Conservation (phyloP, 208 protist species). For the Phytomonas sp. region DNA sequence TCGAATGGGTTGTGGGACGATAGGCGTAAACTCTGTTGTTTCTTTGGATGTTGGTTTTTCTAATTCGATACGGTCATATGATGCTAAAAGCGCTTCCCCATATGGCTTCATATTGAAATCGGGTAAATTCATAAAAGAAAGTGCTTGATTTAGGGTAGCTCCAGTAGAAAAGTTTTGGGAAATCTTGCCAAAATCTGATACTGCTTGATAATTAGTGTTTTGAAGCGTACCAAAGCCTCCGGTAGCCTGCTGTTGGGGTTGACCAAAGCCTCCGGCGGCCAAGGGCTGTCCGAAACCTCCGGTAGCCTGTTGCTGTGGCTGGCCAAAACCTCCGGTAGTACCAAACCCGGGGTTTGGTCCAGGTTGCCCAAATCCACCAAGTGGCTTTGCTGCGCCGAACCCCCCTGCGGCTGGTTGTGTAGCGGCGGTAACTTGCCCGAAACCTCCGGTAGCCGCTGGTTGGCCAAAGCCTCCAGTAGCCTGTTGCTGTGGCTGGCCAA, state of each 20-base stretch:
- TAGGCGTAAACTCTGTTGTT: background rate
- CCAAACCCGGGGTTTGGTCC: slow-evolving; percentile 18
- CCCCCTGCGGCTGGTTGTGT: slow-evolving; percentile 1
- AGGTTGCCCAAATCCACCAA: background rate
- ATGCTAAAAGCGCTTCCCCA: slow-evolving; percentile 66
- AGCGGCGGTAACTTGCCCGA: slow-evolving; percentile 18
- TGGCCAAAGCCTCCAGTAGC: background rate
- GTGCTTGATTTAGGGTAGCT: slow-evolving; percentile 6
- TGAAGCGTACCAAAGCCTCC: slow-evolving; percentile 25
- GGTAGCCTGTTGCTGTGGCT: slow-evolving; percentile 8
- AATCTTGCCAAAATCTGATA: slow-evolving; percentile 19
- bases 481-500: slow-evolving; percentile 17
- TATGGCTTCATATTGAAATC: slow-evolving; percentile 73
- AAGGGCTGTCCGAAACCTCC: slow-evolving; percentile 9
- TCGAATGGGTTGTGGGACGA: background rate
- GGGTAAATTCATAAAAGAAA: slow-evolving; percentile 62
- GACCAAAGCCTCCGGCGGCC: slow-evolving; percentile 18
- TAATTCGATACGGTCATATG: slow-evolving; percentile 40
- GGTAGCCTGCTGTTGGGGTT: slow-evolving; percentile 15
- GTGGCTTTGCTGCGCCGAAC: slow-evolving; percentile 11
- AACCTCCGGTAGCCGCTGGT: slow-evolving; percentile 12
- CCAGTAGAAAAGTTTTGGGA: background rate
- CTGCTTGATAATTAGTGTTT: slow-evolving; percentile 3
- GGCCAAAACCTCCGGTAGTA: slow-evolving; percentile 34
- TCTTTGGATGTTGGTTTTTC: slow-evolving; percentile 9